These are phyloP conservation scores for Didymella arachidicola DNA, from an alignment of 2,329 filamentous ascomycete species.

Conservation along the genomic window DNA sequence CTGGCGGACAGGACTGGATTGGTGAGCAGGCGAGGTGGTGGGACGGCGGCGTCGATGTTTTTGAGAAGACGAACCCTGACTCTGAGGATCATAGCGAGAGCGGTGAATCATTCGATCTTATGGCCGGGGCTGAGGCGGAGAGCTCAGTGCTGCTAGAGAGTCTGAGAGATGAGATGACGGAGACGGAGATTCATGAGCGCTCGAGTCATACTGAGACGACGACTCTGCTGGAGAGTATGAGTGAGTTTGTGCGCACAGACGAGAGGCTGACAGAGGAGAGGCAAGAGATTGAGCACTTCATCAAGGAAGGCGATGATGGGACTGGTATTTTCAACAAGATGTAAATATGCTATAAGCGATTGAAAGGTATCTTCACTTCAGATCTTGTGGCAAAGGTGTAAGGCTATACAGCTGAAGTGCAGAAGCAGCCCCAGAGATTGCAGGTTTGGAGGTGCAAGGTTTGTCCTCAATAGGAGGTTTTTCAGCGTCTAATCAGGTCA, in stretches of 20 bases:
- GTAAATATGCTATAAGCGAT: slow-evolving; percentile 6
- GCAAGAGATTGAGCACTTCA: slow-evolving; percentile 10
- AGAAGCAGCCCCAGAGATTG: too few species aligned
- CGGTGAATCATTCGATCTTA: slow-evolving; percentile 54
- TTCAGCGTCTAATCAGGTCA: too few species aligned
- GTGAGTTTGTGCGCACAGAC: slow-evolving; percentile 5
- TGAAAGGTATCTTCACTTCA: background rate
- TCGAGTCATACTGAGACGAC: slow-evolving; percentile 8
- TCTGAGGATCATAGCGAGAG: slow-evolving; percentile 44
- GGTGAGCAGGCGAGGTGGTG: slow-evolving; percentile 50
- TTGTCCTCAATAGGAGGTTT: too few species aligned
- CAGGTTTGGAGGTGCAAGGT: too few species aligned
- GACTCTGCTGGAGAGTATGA: slow-evolving; percentile 8
- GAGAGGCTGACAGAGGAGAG: slow-evolving; percentile 1
- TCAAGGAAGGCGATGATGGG: slow-evolving; percentile 19
- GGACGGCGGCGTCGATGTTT: slow-evolving; percentile 45
- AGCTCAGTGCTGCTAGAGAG: slow-evolving; percentile 44
- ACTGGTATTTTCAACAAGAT: slow-evolving; percentile 19
- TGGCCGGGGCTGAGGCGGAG: slow-evolving; percentile 56
- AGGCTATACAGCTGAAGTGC: too few species aligned
- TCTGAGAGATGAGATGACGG: slow-evolving; percentile 32
- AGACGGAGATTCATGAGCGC: slow-evolving; percentile 1
- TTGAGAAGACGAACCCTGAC: slow-evolving; percentile 40
- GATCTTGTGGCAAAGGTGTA: too few species aligned
- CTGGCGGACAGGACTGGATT: slow-evolving; percentile 50